phyloP scores from a whole-genome alignment of 495 filamentous ascomycete genomes.

The Trichoderma reesei region DNA sequence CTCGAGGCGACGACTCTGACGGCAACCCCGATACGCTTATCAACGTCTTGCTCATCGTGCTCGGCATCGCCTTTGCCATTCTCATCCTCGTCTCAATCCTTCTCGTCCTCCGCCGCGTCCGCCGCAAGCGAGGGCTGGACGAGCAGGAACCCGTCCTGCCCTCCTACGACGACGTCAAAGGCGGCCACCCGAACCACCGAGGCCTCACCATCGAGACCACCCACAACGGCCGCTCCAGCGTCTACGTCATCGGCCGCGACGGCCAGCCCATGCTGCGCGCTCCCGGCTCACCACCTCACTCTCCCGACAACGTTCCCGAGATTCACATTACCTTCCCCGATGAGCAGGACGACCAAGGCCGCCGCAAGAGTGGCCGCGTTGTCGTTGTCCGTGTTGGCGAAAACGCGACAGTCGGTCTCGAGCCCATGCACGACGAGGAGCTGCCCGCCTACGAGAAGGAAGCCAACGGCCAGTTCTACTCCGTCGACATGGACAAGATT shows the following conservation, averaged over 20 bases:
- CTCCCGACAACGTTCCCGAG: constrained; percentile 74
- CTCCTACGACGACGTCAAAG: constrained; percentile 43
- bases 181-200: constrained; percentile 38
- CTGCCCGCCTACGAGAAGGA: constrained; percentile 82
- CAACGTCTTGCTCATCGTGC: constrained; percentile 67
- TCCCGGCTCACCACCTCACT: constrained; percentile 63
- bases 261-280: constrained; percentile 61
- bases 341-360: constrained; percentile 81
- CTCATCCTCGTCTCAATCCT: constrained; percentile 57
- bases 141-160: constrained; percentile 41
- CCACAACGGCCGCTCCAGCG: constrained; percentile 60
- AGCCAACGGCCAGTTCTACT: constrained; percentile 68
- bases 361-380: constrained; percentile 72
- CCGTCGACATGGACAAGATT: constrained; percentile 87
- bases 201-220: constrained; percentile 43
- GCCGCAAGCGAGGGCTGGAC: constrained; percentile 37
- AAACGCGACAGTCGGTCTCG: constrained; percentile 67
- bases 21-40: constrained; percentile 40
- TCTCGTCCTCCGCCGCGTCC: constrained; percentile 55
- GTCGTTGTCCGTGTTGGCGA: constrained; percentile 93
- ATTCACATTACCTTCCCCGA: constrained; percentile 98
- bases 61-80: constrained; percentile 63
- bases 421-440: constrained; percentile 69
- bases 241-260: constrained; percentile 64
- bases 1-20: constrained; percentile 39